Percentiles rank a stretch among this genome's conserved stretches.
Conservation (phyloP, 768 basidiomycete species). For the Lanmaoa pseudosensibilis region DNA sequence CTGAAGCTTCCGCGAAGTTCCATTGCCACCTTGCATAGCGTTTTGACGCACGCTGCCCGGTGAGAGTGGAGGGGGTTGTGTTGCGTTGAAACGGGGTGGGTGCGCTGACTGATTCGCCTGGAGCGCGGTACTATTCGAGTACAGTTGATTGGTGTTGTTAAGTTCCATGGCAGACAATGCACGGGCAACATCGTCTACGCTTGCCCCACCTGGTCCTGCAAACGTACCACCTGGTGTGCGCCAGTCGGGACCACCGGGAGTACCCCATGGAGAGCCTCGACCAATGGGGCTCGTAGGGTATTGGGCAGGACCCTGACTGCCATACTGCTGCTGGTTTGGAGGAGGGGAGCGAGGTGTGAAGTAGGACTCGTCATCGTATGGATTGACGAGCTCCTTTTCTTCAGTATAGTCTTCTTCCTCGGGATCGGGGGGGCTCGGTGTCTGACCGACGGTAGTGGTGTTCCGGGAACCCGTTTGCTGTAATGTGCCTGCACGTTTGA, state of each 20-base stretch:
- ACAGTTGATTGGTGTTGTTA: slow-evolving; percentile 32
- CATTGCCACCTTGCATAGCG: slow-evolving; percentile 38
- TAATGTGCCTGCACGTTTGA: slow-evolving; percentile 77
- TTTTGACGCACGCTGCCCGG: slow-evolving; percentile 40
- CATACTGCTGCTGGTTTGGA: slow-evolving; percentile 43
- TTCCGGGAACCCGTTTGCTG: slow-evolving; percentile 45
- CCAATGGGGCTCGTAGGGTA: slow-evolving; percentile 59
- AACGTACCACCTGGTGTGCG: slow-evolving; percentile 41
- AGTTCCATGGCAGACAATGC: slow-evolving; percentile 73
- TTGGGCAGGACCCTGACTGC: slow-evolving; percentile 35
- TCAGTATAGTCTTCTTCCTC: slow-evolving; percentile 55
- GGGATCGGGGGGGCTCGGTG: slow-evolving; percentile 49
- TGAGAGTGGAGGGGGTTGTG: slow-evolving; percentile 45
- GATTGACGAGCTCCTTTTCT: slow-evolving; percentile 42
- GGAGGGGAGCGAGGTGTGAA: slow-evolving; percentile 47
- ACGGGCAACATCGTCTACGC: slow-evolving; percentile 74
- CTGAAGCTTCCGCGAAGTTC: slow-evolving; percentile 49
- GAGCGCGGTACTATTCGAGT: slow-evolving; percentile 29
- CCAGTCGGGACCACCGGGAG: slow-evolving; percentile 58
- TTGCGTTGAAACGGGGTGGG: slow-evolving; percentile 68
- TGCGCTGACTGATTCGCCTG: slow-evolving; percentile 55
- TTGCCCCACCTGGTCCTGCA: slow-evolving; percentile 29
- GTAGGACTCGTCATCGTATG: slow-evolving; percentile 54
- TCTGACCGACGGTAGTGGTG: slow-evolving; percentile 30
- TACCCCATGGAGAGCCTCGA: slow-evolving; percentile 65